Base-by-base conservation (phyloP, 306 rosid genomes). In the Lupinus albus region DNA sequence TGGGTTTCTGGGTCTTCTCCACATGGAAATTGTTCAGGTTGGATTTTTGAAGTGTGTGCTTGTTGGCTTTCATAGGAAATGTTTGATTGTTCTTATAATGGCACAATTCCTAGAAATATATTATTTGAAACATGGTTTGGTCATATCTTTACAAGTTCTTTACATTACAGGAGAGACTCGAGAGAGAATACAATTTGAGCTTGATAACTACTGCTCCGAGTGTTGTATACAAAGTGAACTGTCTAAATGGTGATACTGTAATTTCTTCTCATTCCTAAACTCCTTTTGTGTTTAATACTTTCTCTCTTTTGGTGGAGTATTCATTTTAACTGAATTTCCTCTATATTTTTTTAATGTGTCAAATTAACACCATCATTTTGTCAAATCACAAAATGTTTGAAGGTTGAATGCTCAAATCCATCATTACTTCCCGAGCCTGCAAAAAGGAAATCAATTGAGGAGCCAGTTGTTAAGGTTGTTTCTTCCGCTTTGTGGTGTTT, bases 1-100 rank as follows among this genome's bases (percentile, higher is more conserved):
- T 84, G 98, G 98, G 48, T 86, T 86, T 74, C 77, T 92, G 76
- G 96, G 98, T 70, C 98, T 92, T 81, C 87, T 92, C 56, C 98
- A 87, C 68, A 92, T 89, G 98, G 98, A 92, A 81, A 92, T 92
- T 74, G 98, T 92, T 70, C 96, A 92, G 94, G 96, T 89, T 73
- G 13, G 78, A 76, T 60, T 58, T 18, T 50, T 2, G 17, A 25
- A 53, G 66, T 39, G 35, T 48, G 15, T 58, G 66, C 68, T 73
- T 64, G 47, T 76, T 65, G 55, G 35, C 35, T 69, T 63, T 60
- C 58, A 33, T 55, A 44, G 69, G 33, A 64, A 64, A 55, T 44
- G 65, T 33, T 51, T 63, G 65, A 57, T 53, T 68, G 60, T 74
- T 68, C 71, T 57, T 64, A 28, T 62, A 25, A 16, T 41, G 57